A percentile compares a stretch with the other conserved stretches of the same genome.
Evolutionary conservation across 2,329 filamentous ascomycete genomes (phyloP).

Genomic region (Fusarium hainanense): DNA sequence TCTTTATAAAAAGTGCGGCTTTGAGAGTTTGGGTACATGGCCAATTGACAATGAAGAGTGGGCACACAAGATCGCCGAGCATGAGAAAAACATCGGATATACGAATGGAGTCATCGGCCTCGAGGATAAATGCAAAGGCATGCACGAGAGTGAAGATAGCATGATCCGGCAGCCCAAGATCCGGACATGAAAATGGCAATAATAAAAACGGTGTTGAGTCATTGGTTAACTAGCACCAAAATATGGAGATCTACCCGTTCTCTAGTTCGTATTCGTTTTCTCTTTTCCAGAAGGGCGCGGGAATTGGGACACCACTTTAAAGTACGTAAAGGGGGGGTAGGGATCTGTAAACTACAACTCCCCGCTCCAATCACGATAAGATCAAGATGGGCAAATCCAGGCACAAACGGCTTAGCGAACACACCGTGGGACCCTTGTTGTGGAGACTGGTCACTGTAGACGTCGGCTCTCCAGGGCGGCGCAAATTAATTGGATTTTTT

Average conservation of each 20-base stretch:
- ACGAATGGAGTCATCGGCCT: slow-evolving; percentile 17
- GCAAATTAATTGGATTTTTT: slow-evolving; percentile 23
- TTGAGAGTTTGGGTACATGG: slow-evolving; percentile 31
- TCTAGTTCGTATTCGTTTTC: slow-evolving; percentile 40
- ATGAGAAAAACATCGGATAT: slow-evolving; percentile 23
- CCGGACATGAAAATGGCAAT: slow-evolving; percentile 1
- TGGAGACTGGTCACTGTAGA: neutral
- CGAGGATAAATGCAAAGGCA: slow-evolving; percentile 20
- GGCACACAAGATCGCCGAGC: slow-evolving; percentile 30
- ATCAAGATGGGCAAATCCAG: slow-evolving; percentile 41
- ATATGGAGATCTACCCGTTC: slow-evolving; percentile 12
- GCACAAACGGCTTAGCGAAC: slow-evolving; percentile 30
- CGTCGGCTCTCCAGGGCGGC: neutral
- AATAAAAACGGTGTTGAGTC: slow-evolving; percentile 2
- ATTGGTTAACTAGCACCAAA: neutral
- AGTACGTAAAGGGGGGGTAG: neutral
- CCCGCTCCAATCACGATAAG: slow-evolving; percentile 42
- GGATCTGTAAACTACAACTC: slow-evolving; percentile 1
- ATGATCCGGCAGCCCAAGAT: slow-evolving; percentile 39
- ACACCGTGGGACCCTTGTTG: slow-evolving; percentile 35
- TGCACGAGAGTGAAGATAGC: slow-evolving; percentile 38
- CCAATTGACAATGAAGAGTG: slow-evolving; percentile 36
- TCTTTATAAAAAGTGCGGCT: slow-evolving; percentile 33
- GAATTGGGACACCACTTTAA: slow-evolving; percentile 2
- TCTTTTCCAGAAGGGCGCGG: slow-evolving; percentile 16